Evolutionary conservation across 2,329 filamentous ascomycete genomes (phyloP).

Genomic region (Penicillium italicum): DNA sequence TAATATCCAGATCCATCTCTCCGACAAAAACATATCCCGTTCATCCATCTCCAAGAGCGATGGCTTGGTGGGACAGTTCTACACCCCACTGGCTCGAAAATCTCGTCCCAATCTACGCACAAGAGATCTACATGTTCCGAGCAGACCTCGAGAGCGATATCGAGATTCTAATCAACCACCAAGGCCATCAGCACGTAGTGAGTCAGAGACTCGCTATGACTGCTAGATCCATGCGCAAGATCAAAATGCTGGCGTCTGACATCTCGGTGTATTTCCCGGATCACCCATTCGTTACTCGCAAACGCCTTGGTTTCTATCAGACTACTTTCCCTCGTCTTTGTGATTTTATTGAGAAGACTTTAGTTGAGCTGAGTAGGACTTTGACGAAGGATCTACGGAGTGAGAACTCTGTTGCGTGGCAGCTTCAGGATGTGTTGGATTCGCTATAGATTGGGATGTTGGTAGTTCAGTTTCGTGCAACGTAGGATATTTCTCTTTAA

Average conservation of each 20-base stretch:
- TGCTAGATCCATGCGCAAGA: not conserved
- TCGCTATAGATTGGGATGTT: not conserved
- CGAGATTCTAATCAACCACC: not conserved
- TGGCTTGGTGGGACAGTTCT: not conserved
- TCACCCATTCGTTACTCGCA: not conserved
- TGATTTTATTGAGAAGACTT: not conserved
- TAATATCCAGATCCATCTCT: not conserved
- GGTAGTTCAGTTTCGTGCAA: not conserved
- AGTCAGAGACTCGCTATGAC: not conserved
- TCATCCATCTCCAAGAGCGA: not conserved
- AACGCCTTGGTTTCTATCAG: not conserved
- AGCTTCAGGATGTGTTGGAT: not conserved
- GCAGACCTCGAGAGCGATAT: not conserved
- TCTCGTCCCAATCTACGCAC: not conserved
- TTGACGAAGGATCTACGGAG: not conserved
- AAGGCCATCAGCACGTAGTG: not conserved
- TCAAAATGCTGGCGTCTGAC: not conserved
- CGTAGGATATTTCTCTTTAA: not conserved
- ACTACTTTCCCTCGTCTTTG: not conserved
- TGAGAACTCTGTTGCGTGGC: not conserved
- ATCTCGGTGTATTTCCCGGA: not conserved
- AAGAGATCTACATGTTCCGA: not conserved
- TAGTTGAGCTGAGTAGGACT: not conserved
- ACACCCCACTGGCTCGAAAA: not conserved
- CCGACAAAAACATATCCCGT: accelerated